These are phyloP conservation scores for Rhizoctonia solani DNA, from an alignment of 1,284 basidiomycete species.

Conservation along the genomic window DNA sequence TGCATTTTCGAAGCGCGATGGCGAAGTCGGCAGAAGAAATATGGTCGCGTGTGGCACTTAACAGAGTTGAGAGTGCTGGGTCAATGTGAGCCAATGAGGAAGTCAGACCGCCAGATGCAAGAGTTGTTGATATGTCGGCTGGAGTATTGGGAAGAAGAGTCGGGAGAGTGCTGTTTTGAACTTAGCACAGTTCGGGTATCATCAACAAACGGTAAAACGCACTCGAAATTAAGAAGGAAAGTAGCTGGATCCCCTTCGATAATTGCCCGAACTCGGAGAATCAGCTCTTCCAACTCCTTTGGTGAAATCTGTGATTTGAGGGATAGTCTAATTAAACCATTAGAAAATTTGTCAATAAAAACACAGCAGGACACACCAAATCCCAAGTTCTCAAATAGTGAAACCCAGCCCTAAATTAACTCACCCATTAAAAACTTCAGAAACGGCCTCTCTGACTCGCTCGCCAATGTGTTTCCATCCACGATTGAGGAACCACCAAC, in stretches of 20 bases:
- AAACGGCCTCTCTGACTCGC: constrained; percentile 71
- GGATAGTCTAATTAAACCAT: constrained; percentile 59
- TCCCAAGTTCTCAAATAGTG: background rate
- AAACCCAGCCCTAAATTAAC: too few relatives aligned
- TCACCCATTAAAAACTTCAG: constrained; percentile 78
- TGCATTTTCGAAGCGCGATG: constrained; percentile 63
- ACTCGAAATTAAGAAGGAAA: constrained; percentile 25
- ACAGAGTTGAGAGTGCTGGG: constrained; percentile 61
- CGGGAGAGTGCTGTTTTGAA: constrained; percentile 62
- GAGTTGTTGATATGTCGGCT: constrained; percentile 67
- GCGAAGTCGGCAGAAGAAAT: constrained; percentile 72
- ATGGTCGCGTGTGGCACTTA: constrained; percentile 69
- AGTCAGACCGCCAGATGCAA: constrained; percentile 63
- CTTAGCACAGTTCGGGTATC: background rate
- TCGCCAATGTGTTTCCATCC: constrained; percentile 85
- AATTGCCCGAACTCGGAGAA: constrained; percentile 69
- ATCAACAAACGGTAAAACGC: constrained; percentile 6
- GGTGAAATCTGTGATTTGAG: constrained; percentile 73
- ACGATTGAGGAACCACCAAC: constrained; percentile 88
- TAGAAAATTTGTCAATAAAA: background rate
- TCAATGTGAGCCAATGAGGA: constrained; percentile 50
- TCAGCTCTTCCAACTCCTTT: constrained; percentile 67
- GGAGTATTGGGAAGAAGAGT: constrained; percentile 72
- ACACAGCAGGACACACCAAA: constrained; percentile 25
- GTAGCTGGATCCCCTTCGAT: constrained; percentile 56